Percentiles rank a stretch among this genome's conserved stretches.
These are phyloP conservation scores for Lactarius trivialis DNA, from an alignment of 768 basidiomycete genomes.

Conservation along the genomic window DNA sequence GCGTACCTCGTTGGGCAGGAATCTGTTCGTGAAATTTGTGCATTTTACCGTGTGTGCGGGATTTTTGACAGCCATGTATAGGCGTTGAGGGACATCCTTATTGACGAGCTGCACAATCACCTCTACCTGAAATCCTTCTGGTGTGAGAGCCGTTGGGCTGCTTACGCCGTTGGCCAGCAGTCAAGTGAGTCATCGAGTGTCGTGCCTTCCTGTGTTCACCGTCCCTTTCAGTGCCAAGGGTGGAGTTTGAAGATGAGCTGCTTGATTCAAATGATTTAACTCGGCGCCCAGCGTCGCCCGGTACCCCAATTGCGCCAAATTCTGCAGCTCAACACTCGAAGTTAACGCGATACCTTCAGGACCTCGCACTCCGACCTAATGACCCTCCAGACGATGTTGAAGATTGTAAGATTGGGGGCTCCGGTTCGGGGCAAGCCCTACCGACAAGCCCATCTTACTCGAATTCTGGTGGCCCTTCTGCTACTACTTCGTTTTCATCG, in stretches of 20 bases:
- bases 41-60: neutral
- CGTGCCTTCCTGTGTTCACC: conserved; percentile 10
- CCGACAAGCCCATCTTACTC: conserved; percentile 19
- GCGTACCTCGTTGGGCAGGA: conserved; percentile 83
- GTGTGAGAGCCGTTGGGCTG: conserved; percentile 88
- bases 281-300: conserved; percentile 28
- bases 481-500: conserved; percentile 23
- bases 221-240: conserved; percentile 46
- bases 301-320: conserved; percentile 38
- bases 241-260: conserved; percentile 55
- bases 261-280: conserved; percentile 24
- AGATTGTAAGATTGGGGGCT: conserved; percentile 31
- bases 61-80: conserved; percentile 29
- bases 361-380: conserved; percentile 65
- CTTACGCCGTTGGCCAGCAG: conserved; percentile 76
- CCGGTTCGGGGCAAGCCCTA: conserved; percentile 21
- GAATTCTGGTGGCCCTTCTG: conserved; percentile 22
- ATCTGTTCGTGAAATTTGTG: conserved; percentile 45
- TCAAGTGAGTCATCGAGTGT: conserved; percentile 45
- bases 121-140: conserved; percentile 96
- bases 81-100: conserved; percentile 87
- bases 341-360: conserved; percentile 56
- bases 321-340: conserved; percentile 40
- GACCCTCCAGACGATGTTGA: conserved; percentile 68
- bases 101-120: conserved; percentile 94